These are phyloP conservation scores for Aspergillus cavernicola DNA, from an alignment of 495 filamentous ascomycete genomes.

Conservation along the genomic window DNA sequence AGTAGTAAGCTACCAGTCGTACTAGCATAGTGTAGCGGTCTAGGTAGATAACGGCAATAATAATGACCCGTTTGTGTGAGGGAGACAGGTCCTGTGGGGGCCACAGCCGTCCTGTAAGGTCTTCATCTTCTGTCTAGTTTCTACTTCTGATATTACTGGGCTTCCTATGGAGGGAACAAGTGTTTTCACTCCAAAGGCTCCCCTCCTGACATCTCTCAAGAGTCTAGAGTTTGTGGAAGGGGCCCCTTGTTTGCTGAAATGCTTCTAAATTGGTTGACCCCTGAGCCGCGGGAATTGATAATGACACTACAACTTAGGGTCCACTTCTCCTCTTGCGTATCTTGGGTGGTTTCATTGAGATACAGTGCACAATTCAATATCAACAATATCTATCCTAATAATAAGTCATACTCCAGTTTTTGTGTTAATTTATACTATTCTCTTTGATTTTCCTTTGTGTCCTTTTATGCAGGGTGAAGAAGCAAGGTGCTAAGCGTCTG, in stretches of 20 bases:
- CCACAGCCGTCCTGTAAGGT: slow-evolving; percentile 4
- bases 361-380: neutral
- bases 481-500: slow-evolving; percentile 6
- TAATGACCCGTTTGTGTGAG: slow-evolving; percentile 4
- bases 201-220: too few species aligned
- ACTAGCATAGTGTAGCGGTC: slow-evolving; percentile 17
- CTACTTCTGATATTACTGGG: neutral
- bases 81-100: slow-evolving; percentile 2
- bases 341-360: neutral
- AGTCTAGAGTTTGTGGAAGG: neutral
- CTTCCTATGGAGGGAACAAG: too few species aligned
- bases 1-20: neutral
- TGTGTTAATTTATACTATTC: too few species aligned
- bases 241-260: neutral
- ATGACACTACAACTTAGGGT: neutral
- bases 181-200: too few species aligned
- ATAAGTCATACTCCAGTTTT: too few species aligned
- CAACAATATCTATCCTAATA: neutral
- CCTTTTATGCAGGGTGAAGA: neutral
- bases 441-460: neutral
- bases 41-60: slow-evolving; percentile 16
- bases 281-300: slow-evolving; percentile 1
- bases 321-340: slow-evolving; percentile 1
- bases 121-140: neutral
- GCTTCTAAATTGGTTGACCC: slow-evolving; percentile 2